These are phyloP conservation scores for Eragrostis curvula DNA, from an alignment of 176 grass and related monocot species.

Conservation along the genomic window DNA sequence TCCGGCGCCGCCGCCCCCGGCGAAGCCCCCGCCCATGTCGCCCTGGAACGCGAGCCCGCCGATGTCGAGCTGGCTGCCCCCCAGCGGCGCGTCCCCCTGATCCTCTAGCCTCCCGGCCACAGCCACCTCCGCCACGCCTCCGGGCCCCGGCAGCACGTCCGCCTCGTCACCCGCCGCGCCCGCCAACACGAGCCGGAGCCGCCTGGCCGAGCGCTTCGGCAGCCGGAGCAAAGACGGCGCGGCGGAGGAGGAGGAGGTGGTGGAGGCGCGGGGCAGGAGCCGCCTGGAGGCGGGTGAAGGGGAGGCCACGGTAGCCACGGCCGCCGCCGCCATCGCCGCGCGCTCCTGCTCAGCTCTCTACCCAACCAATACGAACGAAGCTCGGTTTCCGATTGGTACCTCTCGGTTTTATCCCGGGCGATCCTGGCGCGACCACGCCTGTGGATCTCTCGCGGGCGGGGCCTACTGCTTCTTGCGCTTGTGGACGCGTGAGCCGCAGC, in stretches of 20 bases:
- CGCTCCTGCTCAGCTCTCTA: background rate
- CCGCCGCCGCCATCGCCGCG: constrained; percentile 14
- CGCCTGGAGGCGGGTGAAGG: constrained; percentile 33
- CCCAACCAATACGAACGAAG: background rate
- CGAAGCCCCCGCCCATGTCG: constrained; percentile 41
- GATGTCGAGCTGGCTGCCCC: constrained; percentile 44
- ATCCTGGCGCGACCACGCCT: background rate
- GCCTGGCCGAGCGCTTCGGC: background rate
- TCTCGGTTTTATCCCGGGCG: background rate
- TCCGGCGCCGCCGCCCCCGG: background rate
- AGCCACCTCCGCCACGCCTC: constrained; percentile 3
- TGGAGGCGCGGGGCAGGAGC: background rate
- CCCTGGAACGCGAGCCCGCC: constrained; percentile 56
- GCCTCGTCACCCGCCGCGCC: constrained; percentile 25
- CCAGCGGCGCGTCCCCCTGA: constrained; percentile 28
- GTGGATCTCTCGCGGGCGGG: background rate
- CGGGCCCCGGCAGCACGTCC: constrained; percentile 38
- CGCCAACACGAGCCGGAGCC: constrained; percentile 30
- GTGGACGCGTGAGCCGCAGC: background rate
- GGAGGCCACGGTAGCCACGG: constrained; percentile 36
- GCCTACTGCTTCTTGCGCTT: background rate
- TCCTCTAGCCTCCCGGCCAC: constrained; percentile 44
- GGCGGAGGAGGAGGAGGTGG: background rate
- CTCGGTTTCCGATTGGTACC: background rate
- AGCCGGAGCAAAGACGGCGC: constrained; percentile 28